Percentiles rank a stretch among this genome's conserved stretches.
These are phyloP conservation scores for Poa pratensis DNA, from an alignment of 176 grass and related monocot genomes.

Conservation along the genomic window DNA sequence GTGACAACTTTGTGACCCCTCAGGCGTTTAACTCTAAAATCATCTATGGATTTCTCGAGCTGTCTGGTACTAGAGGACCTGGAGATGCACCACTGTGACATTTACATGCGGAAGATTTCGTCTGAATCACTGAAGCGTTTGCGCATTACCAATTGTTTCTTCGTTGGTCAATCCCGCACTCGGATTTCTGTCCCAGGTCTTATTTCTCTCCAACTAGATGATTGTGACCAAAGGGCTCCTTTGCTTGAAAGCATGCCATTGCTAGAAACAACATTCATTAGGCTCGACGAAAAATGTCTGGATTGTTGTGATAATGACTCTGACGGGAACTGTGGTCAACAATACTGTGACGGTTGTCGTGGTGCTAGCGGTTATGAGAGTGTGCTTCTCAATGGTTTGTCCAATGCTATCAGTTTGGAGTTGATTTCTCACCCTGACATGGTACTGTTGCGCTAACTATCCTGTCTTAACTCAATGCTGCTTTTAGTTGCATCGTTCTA, in stretches of 20 bases:
- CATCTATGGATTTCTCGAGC: background rate
- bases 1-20: too few relatives aligned
- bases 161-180: background rate
- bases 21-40: background rate
- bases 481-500: background rate
- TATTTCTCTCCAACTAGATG: background rate
- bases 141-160: background rate
- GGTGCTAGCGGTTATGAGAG: background rate
- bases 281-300: background rate
- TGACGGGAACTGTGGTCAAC: background rate
- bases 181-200: background rate
- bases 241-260: background rate
- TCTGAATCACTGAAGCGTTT: background rate
- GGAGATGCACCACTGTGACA: background rate
- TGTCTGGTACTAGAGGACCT: background rate
- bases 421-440: background rate
- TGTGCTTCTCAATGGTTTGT: constrained; percentile 3
- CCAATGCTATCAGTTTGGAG: background rate
- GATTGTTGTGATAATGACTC: background rate
- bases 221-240: background rate
- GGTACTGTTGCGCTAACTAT: background rate
- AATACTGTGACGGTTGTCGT: background rate
- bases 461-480: background rate
- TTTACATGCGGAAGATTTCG: background rate
- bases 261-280: background rate